Conservation (phyloP, 257 asterid genomes). For the Solanum pennellii region DNA sequence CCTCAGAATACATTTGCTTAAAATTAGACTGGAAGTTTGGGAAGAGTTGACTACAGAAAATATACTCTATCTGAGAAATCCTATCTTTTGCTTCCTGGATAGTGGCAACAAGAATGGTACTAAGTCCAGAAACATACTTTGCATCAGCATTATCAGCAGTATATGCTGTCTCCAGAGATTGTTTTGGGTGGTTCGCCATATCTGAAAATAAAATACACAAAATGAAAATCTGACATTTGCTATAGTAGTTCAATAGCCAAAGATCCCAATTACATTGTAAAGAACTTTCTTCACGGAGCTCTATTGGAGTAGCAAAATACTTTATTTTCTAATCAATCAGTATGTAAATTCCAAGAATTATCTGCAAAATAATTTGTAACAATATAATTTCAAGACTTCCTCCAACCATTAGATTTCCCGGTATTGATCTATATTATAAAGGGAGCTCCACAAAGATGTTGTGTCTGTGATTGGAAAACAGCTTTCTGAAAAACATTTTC, state of each 20-base stretch:
- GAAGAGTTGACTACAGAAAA: constrained; percentile 71
- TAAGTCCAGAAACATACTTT: constrained; percentile 56
- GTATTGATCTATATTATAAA: background rate
- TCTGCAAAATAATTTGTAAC: background rate
- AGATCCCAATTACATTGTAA: background rate
- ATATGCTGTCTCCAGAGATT: constrained; percentile 26
- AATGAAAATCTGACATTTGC: background rate
- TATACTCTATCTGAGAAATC: constrained; percentile 78
- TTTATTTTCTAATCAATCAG: background rate
- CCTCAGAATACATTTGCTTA: constrained; percentile 48
- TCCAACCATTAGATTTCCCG: background rate
- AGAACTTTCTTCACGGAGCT: background rate
- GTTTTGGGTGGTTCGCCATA: constrained; percentile 47
- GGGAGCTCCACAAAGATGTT: background rate
- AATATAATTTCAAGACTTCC: background rate
- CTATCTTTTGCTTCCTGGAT: constrained; percentile 87
- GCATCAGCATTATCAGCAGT: constrained; percentile 39
- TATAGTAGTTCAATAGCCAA: background rate
- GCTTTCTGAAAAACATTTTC: background rate
- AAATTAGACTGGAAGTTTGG: constrained; percentile 43
- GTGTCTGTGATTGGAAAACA: background rate
- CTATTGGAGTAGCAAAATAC: background rate
- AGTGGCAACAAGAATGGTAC: constrained; percentile 80
- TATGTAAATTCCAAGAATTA: background rate
- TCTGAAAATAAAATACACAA: background rate